Base-by-base conservation (phyloP, 164 flowering plant genomes). In the Warburgia ugandensis region DNA sequence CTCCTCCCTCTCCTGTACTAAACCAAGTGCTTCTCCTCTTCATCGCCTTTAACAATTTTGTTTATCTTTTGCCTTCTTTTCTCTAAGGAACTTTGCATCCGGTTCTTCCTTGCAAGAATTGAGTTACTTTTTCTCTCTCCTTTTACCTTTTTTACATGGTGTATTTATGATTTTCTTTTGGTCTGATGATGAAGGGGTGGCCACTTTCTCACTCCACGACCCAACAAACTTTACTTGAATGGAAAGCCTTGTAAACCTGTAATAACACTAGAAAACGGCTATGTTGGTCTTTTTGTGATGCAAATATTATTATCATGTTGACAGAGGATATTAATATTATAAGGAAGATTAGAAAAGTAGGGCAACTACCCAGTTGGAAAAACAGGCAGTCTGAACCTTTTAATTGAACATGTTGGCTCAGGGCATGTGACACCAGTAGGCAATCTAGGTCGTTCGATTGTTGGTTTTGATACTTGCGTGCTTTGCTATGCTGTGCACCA, bases 181-280 rank as follows among this genome's bases (percentile, higher is more conserved):
- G 52, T 45, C 56, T 70, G 64, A 68, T 69, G 60, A 66, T 56
- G 57, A 43, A 50, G 63, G 48, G 29, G 56, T 80, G 74, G 68
- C 75, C 74, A 70, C 77, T 73, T 76, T 73, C 52, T 73, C 76
- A 80, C 86, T 80, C 85, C 72, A 80, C 60, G 54, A 53, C 70
- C 73, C 73, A 39, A 52, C 55, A 40, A 52, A 52, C 55, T 52
- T 52, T 52, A 39, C 55, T 52, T 52, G 35, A 27, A 21, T 38
- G 42, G 44, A 52, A 52, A 52, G 55, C 45, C 45, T 52, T 38
- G 25, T 39, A 10, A 28, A 31, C 19, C 55, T 6, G 39, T 20
- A 36, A 36, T 36, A 6, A 36, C 25, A 26, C 30, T 17, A n/a
- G 25, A 48, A n/a, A 52, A 38, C 25, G 3, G 55, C 39, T 38